A percentile compares a stretch with the other conserved stretches of the same genome.
Conservation (phyloP, 495 filamentous ascomycete species). For the Lentithecium fluviatile region DNA sequence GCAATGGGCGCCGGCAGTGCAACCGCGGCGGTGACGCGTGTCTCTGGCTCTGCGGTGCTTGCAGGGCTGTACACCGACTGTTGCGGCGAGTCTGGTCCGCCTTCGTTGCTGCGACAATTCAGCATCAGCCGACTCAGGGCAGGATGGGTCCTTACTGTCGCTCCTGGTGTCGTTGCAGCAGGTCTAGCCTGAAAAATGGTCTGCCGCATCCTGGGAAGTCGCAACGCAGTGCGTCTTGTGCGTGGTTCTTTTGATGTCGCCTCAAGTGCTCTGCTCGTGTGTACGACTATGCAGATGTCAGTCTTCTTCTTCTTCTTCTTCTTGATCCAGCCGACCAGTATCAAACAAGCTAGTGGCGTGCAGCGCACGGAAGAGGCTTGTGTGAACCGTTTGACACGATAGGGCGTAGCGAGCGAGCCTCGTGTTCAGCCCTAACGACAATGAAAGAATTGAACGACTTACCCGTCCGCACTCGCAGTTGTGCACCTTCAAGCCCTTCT, state of each 20-base stretch:
- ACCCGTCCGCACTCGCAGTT: conserved; percentile 45
- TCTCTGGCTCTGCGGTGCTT: conserved; percentile 11
- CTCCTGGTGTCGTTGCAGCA: conserved; percentile 75
- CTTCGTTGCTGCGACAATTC: conserved; percentile 26
- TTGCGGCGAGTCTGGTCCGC: conserved; percentile 25
- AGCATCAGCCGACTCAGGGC: conserved; percentile 16
- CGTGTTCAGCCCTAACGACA: too few relatives aligned
- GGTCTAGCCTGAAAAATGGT: conserved; percentile 69
- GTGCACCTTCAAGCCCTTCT: conserved; percentile 44
- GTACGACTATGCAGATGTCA: conserved; percentile 38
- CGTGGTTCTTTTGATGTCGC: conserved; percentile 86
- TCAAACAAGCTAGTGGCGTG: neutral
- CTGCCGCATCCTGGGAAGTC: conserved; percentile 60
- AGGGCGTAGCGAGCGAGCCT: too few relatives aligned
- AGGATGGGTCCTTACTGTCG: conserved; percentile 59
- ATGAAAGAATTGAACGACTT: too few relatives aligned
- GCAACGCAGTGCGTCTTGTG: conserved; percentile 66
- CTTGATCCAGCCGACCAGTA: neutral
- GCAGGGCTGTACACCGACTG: conserved; percentile 18
- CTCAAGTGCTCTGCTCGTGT: conserved; percentile 84
- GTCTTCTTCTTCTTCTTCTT: neutral
- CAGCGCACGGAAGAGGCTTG: neutral
- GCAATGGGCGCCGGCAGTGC: neutral
- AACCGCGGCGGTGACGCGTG: conserved; percentile 14
- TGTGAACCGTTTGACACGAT: too few relatives aligned